phyloP scores from a whole-genome alignment of 371 early-diverging fungal species.

The Saksenaea oblongispora region DNA sequence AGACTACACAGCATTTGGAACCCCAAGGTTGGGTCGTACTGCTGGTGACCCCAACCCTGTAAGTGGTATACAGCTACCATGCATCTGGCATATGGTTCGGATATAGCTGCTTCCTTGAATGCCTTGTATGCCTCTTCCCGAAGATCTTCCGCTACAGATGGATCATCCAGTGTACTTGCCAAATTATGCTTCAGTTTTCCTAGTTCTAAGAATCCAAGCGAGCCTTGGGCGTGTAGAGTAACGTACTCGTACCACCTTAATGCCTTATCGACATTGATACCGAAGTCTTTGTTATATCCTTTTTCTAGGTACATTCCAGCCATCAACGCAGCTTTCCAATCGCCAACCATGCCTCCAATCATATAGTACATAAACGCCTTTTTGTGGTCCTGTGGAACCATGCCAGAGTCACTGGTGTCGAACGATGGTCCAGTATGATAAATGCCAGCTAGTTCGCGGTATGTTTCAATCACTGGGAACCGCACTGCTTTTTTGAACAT shows the following conservation, averaged over 20 bases:
- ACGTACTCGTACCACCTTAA: slow-evolving; percentile 19
- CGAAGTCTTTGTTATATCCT: slow-evolving; percentile 12
- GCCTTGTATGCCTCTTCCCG: slow-evolving; percentile 15
- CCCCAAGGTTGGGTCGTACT: slow-evolving; percentile 10
- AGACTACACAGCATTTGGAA: slow-evolving; percentile 11
- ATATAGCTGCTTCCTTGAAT: slow-evolving; percentile 10
- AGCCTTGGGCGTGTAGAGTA: not conserved
- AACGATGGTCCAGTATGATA: not conserved
- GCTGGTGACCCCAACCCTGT: slow-evolving; percentile 21
- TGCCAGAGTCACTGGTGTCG: not conserved
- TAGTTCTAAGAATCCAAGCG: slow-evolving; percentile 18
- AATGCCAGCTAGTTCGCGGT: not conserved
- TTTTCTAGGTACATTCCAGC: slow-evolving; percentile 20
- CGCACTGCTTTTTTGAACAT: not conserved
- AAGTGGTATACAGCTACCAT: slow-evolving; percentile 29
- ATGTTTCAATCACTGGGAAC: not conserved
- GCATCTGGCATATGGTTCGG: slow-evolving; percentile 12
- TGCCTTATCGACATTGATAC: slow-evolving; percentile 9
- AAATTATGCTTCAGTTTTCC: slow-evolving; percentile 20
- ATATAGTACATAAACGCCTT: slow-evolving; percentile 21
- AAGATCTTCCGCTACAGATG: not conserved
- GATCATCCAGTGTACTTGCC: not conserved
- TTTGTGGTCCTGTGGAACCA: slow-evolving; percentile 14
- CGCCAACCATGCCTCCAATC: slow-evolving; percentile 12
- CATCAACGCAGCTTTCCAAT: slow-evolving; percentile 12